Evolutionary conservation across 768 basidiomycete species (phyloP), one percentile per base, ranked within the genome.

Genomic region (Tephrocybe sp.): DNA sequence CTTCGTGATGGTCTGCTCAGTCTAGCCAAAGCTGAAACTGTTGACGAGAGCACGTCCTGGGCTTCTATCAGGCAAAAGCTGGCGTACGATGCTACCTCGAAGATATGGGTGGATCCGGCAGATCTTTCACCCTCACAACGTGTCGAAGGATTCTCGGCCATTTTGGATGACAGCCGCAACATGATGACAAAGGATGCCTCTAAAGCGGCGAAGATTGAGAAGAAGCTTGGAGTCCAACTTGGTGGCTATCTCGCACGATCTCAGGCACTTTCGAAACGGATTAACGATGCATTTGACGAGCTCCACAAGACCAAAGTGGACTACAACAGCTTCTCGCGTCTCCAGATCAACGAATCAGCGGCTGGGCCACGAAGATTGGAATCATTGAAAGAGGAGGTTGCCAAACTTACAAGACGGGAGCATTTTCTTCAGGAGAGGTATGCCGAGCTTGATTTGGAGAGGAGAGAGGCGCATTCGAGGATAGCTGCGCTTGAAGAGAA

Each of bases 201-300:
- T 46, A 91, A 88, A 63, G 87, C 89, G 0, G 66, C 79, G 18
- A 98, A 97, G 73, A 63, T 76, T 4, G 95, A 97, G 75, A 97
- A 94, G 80, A 95, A 93, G 66, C 79, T 98, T 9, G 78, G 75
- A 8, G 82, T 93, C 49, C 79, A 80, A 12, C 80, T 98, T 2
- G 94, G 94, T n/a, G 97, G 97, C 8, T 98, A 98, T 65, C 82
- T 90, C 62, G 77, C 79, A 31, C 82, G 94, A 9, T 83, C 83
- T 23, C 76, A 76, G 60, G 78, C 80, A 33, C 74, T 94, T 2
- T 66, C 76, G 13, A 82, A 79, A 64, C 82, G 84, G 1, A 62
- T 91, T 38, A 73, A 70, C 2, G 79, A 82, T 23, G 79, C 83
- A 1, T 91, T 91, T 63, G 81, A 80, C 27, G 86, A 86, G 57